Conservation (phyloP, 1,139 yeast species). For the Hansenula sp. region DNA sequence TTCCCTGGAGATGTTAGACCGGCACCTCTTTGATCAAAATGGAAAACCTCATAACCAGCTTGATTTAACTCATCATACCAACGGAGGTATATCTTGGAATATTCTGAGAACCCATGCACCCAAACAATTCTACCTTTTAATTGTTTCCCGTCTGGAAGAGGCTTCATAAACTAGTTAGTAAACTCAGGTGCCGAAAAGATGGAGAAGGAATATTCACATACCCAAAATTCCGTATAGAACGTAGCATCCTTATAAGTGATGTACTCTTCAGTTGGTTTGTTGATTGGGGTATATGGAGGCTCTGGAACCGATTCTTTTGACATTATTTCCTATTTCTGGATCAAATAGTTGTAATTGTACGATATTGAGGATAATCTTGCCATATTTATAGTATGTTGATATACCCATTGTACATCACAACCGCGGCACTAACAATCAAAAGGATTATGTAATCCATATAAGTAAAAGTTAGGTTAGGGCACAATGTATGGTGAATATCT, state of each 20-base stretch:
- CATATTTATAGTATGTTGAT: too few species aligned
- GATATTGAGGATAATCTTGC: too few species aligned
- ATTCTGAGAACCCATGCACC: slow-evolving; percentile 84
- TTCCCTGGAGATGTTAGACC: slow-evolving; percentile 68
- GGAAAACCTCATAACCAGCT: slow-evolving; percentile 68
- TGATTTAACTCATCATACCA: slow-evolving; percentile 54
- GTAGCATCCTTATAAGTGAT: not conserved
- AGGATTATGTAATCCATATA: too few species aligned
- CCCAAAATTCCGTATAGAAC: slow-evolving; percentile 1
- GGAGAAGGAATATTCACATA: too few species aligned
- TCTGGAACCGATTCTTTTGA: too few species aligned
- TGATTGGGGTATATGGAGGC: not conserved
- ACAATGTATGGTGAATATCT: too few species aligned
- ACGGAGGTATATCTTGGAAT: slow-evolving; percentile 47
- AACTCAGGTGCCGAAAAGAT: too few species aligned
- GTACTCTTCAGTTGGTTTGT: not conserved
- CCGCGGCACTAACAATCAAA: too few species aligned
- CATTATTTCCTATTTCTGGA: too few species aligned
- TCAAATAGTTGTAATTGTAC: too few species aligned
- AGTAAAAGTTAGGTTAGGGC: too few species aligned
- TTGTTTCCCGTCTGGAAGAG: slow-evolving; percentile 30
- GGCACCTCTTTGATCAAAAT: slow-evolving; percentile 86
- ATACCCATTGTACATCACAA: too few species aligned
- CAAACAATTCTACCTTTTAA: slow-evolving; percentile 55
- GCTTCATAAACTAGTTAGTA: slow-evolving; percentile 4